Evolutionary conservation across 73 alveolate species (phyloP).

Genomic region (Durusdinium trenchii): DNA sequence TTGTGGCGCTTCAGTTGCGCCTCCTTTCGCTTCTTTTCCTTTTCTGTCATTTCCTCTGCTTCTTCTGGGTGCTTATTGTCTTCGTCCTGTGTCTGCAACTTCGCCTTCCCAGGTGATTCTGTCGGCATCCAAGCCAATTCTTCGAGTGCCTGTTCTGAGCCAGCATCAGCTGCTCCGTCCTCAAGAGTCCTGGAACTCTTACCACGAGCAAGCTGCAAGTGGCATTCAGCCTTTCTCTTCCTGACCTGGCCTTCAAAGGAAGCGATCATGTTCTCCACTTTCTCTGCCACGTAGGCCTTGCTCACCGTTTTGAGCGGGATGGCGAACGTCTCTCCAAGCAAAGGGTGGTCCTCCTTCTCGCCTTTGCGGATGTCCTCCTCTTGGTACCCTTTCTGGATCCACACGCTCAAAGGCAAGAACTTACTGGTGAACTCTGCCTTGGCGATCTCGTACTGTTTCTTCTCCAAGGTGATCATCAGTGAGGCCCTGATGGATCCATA

Average conservation of each 20-base stretch:
- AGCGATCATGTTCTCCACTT: not conserved
- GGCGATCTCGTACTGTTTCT: not conserved
- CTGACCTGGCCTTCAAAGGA: not conserved
- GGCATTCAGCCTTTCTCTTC: not conserved
- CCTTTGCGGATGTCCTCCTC: not conserved
- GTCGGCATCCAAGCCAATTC: not conserved
- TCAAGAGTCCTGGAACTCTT: not conserved
- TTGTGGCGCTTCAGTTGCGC: not conserved
- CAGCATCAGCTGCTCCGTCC: not conserved
- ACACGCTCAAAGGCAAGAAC: not conserved
- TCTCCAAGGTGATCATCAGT: not conserved
- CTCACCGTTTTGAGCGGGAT: not conserved
- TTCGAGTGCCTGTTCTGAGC: no score
- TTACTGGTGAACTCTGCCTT: not conserved
- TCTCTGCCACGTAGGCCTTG: not conserved
- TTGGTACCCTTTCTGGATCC: not conserved
- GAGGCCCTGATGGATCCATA: not conserved
- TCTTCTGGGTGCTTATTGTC: not conserved
- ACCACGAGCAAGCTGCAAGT: not conserved
- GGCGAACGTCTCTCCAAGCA: not conserved
- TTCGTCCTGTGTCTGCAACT: not conserved
- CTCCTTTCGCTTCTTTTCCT: not conserved
- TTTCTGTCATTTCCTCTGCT: not conserved
- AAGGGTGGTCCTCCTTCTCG: not conserved
- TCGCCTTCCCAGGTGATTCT: not conserved